These are phyloP conservation scores for Bacterosira constricta DNA, from an alignment of 108 stramenopile species.

Conservation along the genomic window DNA sequence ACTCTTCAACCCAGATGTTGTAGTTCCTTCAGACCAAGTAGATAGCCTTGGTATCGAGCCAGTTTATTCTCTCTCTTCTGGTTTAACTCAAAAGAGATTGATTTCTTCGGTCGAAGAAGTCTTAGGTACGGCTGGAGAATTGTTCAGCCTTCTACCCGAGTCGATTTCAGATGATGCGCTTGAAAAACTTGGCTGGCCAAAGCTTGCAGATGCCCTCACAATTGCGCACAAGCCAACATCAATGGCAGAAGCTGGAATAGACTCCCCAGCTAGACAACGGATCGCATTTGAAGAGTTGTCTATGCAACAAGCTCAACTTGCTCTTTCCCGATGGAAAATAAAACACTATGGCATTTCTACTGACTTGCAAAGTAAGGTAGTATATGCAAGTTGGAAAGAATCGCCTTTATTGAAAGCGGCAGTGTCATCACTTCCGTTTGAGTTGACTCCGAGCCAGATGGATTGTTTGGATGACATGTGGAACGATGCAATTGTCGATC, in stretches of 20 bases:
- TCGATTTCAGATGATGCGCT: constrained; percentile 23
- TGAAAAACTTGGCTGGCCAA: constrained; percentile 17
- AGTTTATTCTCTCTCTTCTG: constrained; percentile 26
- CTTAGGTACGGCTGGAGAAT: constrained; percentile 10
- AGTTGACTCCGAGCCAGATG: constrained; percentile 45
- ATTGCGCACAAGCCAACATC: constrained; percentile 31
- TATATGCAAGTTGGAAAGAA: constrained; percentile 12
- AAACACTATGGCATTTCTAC: constrained; percentile 10
- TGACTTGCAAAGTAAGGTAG: not conserved
- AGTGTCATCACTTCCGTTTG: constrained; percentile 33
- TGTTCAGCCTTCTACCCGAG: constrained; percentile 23
- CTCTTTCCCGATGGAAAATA: constrained; percentile 22
- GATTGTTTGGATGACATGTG: constrained; percentile 43
- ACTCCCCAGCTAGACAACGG: constrained; percentile 25
- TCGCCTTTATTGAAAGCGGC: constrained; percentile 27
- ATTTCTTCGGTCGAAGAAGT: constrained; percentile 16
- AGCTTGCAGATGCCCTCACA: constrained; percentile 17
- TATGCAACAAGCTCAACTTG: constrained; percentile 35
- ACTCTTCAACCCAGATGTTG: constrained; percentile 32
- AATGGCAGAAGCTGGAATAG: constrained; percentile 8
- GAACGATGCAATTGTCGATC: constrained; percentile 52
- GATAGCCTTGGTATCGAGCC: constrained; percentile 37
- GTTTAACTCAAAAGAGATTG: constrained; percentile 18
- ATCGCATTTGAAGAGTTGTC: constrained; percentile 42
- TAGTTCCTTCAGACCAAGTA: constrained; percentile 10